A percentile compares a stretch with the other conserved stretches of the same genome.
Evolutionary conservation across 1,139 yeast species (phyloP).

Genomic region (Pichia terricola): DNA sequence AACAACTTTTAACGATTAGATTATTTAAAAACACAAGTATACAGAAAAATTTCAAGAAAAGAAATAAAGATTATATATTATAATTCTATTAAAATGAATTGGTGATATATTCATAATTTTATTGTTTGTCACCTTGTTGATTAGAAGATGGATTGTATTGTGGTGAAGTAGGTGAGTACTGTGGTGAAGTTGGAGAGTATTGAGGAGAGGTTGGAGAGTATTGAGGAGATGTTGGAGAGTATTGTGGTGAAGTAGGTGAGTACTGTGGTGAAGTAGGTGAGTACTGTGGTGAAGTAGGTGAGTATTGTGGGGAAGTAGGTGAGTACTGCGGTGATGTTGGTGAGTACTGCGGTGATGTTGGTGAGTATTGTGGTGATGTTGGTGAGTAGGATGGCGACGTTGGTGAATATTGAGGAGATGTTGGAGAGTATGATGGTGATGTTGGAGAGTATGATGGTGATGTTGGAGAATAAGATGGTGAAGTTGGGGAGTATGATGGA

Average conservation of each 20-base stretch:
- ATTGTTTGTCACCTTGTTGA: conserved; percentile 6
- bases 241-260: conserved; percentile 44
- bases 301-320: conserved; percentile 62
- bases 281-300: conserved; percentile 65
- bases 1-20: conserved; percentile 9
- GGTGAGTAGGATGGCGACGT: conserved; percentile 73
- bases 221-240: conserved; percentile 42
- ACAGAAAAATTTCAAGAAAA: conserved; percentile 10
- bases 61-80: conserved; percentile 4
- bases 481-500: conserved; percentile 54
- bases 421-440: conserved; percentile 49
- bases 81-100: not conserved
- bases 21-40: conserved; percentile 11
- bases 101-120: not conserved
- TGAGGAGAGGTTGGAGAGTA: conserved; percentile 65
- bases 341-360: conserved; percentile 59
- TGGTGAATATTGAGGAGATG: conserved; percentile 64
- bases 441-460: conserved; percentile 46
- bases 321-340: conserved; percentile 66
- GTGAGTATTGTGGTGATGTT: conserved; percentile 59
- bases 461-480: conserved; percentile 53
- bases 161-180: conserved; percentile 53
- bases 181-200: conserved; percentile 59
- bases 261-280: conserved; percentile 57
- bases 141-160: conserved; percentile 52